A percentile compares a stretch with the other conserved stretches of the same genome.
phyloP scores from a whole-genome alignment of 2,329 filamentous ascomycete species.

The Periconia digitata region DNA sequence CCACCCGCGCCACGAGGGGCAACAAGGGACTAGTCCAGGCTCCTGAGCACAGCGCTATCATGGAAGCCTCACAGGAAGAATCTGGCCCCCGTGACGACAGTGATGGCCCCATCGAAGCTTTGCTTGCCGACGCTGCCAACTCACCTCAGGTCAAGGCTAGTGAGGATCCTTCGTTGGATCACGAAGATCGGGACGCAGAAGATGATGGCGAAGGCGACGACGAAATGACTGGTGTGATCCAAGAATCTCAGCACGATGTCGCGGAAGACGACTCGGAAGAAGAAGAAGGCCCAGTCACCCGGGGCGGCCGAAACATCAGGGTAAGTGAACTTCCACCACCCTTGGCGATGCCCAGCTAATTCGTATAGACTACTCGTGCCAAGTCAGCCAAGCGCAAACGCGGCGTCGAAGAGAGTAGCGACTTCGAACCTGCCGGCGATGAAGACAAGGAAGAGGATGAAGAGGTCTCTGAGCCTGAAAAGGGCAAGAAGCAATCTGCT shows the following conservation, averaged over 20 bases:
- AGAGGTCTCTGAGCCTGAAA: slow-evolving; percentile 58
- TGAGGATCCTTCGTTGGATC: slow-evolving; percentile 31
- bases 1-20: slow-evolving; percentile 44
- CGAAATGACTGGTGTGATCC: slow-evolving; percentile 42
- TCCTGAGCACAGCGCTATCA: slow-evolving; percentile 51
- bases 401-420: slow-evolving; percentile 60
- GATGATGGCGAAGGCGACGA: slow-evolving; percentile 33
- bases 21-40: slow-evolving; percentile 51
- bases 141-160: slow-evolving; percentile 42
- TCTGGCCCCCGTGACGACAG: slow-evolving; percentile 39
- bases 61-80: slow-evolving; percentile 57
- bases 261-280: slow-evolving; percentile 54
- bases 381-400: slow-evolving; percentile 37
- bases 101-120: slow-evolving; percentile 32
- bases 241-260: slow-evolving; percentile 46
- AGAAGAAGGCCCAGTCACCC: slow-evolving; percentile 59
- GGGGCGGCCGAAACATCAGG: slow-evolving; percentile 46
- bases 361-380: slow-evolving; percentile 25
- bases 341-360: slow-evolving; percentile 13
- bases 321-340: slow-evolving; percentile 16
- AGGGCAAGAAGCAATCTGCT: slow-evolving; percentile 45
- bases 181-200: slow-evolving; percentile 34
- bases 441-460: slow-evolving; percentile 58
- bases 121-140: slow-evolving; percentile 33
- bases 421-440: slow-evolving; percentile 63